Evolutionary conservation across 2,329 filamentous ascomycete species (phyloP), one percentile per base, ranked within the genome.

Genomic region (Alternaria alternata): DNA sequence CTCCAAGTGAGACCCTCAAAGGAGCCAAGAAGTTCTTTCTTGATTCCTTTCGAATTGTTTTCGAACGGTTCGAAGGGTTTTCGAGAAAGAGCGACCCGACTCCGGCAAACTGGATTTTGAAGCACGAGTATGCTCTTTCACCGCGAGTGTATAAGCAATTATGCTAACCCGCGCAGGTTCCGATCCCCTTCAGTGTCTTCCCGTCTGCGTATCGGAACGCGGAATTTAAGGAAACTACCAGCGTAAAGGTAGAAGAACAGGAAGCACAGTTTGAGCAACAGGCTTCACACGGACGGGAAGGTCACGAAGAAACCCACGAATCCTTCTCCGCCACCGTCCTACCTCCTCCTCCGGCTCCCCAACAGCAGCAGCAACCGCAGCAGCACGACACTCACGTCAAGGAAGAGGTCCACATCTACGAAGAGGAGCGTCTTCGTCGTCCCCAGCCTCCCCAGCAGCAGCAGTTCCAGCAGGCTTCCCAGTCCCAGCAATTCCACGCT

Each of bases 71-170:
- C 81, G 83, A 84, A 84, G 84, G 83, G 84, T 80, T 81, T 88
- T 88, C 87, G 88, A 92, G 89, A 89, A 88, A 86, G 86, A 88
- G 84, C 88, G 84, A 84, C 82, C 81, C 81, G 84, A 89, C 91
- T 89, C 89, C 91, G 91, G 92, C 92, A 97, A 93, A 87, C 94
- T 97, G 94, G 94, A 97, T 92, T 97, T 96, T 95, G 94, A 97
- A 91, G 93, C 94, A 85, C 92, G 93, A 85, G 92, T 97, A 85
- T 93, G 68, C 48, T 51, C 34, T 38, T 22, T 39, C 48, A 18
- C 34, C 20, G 30, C 44, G 18, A 39, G 47, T 42, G 18, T 18
- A 54, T 43, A 32, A 48, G 34, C n/a, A 51, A 39, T 57, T 51
- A 30, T 55, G 57, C 68, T 72, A 53, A 72, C 65, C 49, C 38